phyloP scores from a whole-genome alignment of 2,329 filamentous ascomycete species.

The Trichoderma cornu-damae region DNA sequence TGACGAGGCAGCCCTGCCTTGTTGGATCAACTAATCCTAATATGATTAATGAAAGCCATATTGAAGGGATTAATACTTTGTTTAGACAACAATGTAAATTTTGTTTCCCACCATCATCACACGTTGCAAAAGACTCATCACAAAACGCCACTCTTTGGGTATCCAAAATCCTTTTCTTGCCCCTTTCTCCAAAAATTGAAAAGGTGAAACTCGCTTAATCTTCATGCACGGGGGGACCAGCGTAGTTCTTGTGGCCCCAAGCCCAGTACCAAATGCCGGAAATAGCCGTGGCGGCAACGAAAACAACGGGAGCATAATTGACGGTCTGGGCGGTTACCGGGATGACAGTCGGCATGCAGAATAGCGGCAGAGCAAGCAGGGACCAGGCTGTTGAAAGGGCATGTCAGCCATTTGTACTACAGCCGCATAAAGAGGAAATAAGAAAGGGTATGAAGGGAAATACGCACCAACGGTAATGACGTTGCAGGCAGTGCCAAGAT shows the following conservation, averaged over 20 bases:
- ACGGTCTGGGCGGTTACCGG: constrained; percentile 54
- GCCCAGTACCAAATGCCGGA: constrained; percentile 62
- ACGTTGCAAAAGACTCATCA: background rate
- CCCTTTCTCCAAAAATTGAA: background rate
- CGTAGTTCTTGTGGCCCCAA: constrained; percentile 66
- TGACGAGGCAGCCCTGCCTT: background rate
- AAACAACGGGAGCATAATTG: constrained; percentile 74
- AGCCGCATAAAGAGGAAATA: background rate
- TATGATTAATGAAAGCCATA: too few species aligned
- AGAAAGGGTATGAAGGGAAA: too few species aligned
- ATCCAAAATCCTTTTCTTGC: background rate
- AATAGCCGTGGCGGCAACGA: constrained; percentile 58
- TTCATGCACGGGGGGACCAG: constrained; percentile 51
- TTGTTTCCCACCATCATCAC: constrained; percentile 4
- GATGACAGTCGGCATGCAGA: constrained; percentile 65
- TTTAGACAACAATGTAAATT: constrained; percentile 7
- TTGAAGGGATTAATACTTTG: background rate
- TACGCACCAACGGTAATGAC: constrained; percentile 57
- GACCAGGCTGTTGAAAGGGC: constrained; percentile 52
- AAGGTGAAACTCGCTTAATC: constrained; percentile 24
- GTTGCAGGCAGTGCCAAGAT: constrained; percentile 58
- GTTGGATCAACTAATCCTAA: background rate
- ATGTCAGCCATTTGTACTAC: background rate
- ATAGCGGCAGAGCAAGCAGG: constrained; percentile 62
- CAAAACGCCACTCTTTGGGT: constrained; percentile 8